Evolutionary conservation across 768 basidiomycete genomes (phyloP).

Genomic region (Crepidotus variabilis): DNA sequence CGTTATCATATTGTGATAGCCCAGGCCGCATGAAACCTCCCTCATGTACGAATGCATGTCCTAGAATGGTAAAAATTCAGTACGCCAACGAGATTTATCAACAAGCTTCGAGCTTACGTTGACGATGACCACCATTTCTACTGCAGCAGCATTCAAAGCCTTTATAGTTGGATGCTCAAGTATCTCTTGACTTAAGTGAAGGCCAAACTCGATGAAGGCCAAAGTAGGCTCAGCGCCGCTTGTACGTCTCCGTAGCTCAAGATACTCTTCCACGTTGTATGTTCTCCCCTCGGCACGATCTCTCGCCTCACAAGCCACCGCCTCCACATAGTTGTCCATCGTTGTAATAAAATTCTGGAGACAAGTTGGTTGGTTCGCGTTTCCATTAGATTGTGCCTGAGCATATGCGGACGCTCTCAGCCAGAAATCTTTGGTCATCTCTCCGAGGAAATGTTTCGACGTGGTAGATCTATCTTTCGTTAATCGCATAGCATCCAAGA

Average conservation of each 20-base stretch:
- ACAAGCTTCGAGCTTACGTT: constrained; percentile 23
- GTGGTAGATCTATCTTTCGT: no score
- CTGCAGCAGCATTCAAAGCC: constrained; percentile 42
- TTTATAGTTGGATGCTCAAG: constrained; percentile 46
- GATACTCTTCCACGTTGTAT: constrained; percentile 50
- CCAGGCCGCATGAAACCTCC: constrained; percentile 36
- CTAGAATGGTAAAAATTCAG: no score
- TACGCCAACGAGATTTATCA: no score
- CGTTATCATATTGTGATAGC: constrained; percentile 37
- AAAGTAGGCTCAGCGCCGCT: constrained; percentile 50
- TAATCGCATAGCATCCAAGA: constrained; percentile 33
- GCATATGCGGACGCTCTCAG: constrained; percentile 6
- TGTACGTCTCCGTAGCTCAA: constrained; percentile 49
- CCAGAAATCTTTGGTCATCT: constrained; percentile 35
- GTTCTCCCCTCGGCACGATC: constrained; percentile 33
- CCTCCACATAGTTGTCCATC: constrained; percentile 37
- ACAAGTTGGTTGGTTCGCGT: constrained; percentile 2
- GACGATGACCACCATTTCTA: constrained; percentile 42
- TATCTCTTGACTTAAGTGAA: constrained; percentile 53
- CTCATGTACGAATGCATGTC: constrained; percentile 37
- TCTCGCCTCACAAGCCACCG: constrained; percentile 39
- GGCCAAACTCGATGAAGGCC: constrained; percentile 51
- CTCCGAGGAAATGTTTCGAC: constrained; percentile 24
- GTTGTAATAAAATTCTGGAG: constrained; percentile 27
- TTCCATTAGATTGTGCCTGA: no score